These are phyloP conservation scores for Spongiforma sp. DNA, from an alignment of 1,284 basidiomycete genomes.

Conservation along the genomic window DNA sequence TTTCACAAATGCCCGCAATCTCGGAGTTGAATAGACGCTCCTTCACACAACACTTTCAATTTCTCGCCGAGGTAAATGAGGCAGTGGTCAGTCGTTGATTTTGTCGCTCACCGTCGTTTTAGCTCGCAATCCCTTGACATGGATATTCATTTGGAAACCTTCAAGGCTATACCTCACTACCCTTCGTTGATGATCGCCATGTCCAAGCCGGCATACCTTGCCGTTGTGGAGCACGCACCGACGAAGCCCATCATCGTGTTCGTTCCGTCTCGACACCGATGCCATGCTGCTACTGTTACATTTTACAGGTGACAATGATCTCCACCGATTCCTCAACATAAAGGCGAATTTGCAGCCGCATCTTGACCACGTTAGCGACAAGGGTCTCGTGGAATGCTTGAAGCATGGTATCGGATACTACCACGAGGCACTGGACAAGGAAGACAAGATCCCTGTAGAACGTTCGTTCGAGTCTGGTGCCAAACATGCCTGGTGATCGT, in stretches of 20 bases:
- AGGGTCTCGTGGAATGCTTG: constrained; percentile 74
- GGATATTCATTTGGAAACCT: constrained; percentile 97
- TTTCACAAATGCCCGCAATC: constrained; percentile 82
- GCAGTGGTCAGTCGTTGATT: background rate
- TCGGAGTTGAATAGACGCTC: constrained; percentile 56
- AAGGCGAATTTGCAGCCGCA: constrained; percentile 90
- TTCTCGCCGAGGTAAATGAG: constrained; percentile 56
- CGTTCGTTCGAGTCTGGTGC: constrained; percentile 84
- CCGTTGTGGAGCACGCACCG: constrained; percentile 89
- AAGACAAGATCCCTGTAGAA: constrained; percentile 94
- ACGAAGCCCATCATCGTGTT: constrained; percentile 92
- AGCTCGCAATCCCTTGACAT: constrained; percentile 91
- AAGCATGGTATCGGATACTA: constrained; percentile 95
- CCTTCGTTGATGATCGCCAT: constrained; percentile 98
- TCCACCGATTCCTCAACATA: constrained; percentile 90
- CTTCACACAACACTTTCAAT: constrained; percentile 27
- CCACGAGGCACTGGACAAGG: constrained; percentile 91
- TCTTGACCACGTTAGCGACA: constrained; percentile 78
- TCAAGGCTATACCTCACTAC: constrained; percentile 96
- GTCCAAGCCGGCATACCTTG: constrained; percentile 98
- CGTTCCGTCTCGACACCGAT: constrained; percentile 94
- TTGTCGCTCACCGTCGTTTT: constrained; percentile 16
- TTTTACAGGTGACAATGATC: constrained; percentile 87
- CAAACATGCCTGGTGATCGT: too few relatives aligned
- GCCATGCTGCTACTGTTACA: constrained; percentile 93